Evolutionary conservation across 768 basidiomycete genomes (phyloP).

Genomic region (Suillus subalutaceus): DNA sequence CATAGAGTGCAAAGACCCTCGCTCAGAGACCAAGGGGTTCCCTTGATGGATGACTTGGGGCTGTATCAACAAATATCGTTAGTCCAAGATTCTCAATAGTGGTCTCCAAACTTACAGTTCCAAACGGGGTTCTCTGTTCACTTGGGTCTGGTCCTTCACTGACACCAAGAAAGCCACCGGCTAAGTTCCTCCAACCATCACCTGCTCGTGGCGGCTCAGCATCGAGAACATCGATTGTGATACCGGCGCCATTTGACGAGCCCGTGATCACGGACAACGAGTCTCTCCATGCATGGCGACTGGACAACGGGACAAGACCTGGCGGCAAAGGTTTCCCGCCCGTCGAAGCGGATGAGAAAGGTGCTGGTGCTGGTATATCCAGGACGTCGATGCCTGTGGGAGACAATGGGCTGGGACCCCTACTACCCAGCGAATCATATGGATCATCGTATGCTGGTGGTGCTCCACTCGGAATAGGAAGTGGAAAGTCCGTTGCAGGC

Average conservation of each 20-base stretch:
- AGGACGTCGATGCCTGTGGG: conserved; percentile 46
- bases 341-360: conserved; percentile 45
- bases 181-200: conserved; percentile 62
- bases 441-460: conserved; percentile 38
- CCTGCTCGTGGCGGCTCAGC: conserved; percentile 67
- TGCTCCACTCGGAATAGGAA: conserved; percentile 26
- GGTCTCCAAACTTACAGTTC: conserved; percentile 48
- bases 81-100: conserved; percentile 18
- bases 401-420: conserved; percentile 29
- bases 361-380: conserved; percentile 60
- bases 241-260: conserved; percentile 30
- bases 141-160: conserved; percentile 25
- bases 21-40: conserved; percentile 54
- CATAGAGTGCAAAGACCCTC: conserved; percentile 68
- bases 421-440: conserved; percentile 28
- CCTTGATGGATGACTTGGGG: conserved; percentile 47
- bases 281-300: conserved; percentile 37
- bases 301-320: conserved; percentile 37
- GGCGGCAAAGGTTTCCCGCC: conserved; percentile 37
- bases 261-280: conserved; percentile 37
- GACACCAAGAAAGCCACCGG: conserved; percentile 33
- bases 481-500: conserved; percentile 12
- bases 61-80: conserved; percentile 29
- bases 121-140: conserved; percentile 60
- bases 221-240: conserved; percentile 65